A percentile compares a stretch with the other conserved stretches of the same genome.
phyloP scores from a whole-genome alignment of 1,284 basidiomycete species.

The Ganoderma multipileum region DNA sequence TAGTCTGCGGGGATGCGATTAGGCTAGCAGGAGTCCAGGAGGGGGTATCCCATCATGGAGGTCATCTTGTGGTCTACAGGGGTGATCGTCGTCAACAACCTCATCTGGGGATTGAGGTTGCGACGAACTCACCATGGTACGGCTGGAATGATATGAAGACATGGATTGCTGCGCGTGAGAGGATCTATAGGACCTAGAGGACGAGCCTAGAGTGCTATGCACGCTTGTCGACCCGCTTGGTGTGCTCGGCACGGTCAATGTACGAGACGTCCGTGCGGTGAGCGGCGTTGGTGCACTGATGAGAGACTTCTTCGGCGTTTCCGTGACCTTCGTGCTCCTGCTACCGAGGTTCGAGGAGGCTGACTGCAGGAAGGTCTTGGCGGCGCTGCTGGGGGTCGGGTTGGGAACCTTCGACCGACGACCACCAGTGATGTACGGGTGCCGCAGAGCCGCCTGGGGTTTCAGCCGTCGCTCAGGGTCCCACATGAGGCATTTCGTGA shows the following conservation, averaged over 20 bases:
- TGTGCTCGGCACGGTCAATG: constrained; percentile 62
- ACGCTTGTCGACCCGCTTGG: constrained; percentile 53
- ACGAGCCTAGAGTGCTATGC: constrained; percentile 43
- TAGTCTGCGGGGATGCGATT: constrained; percentile 32
- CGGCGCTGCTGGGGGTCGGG: constrained; percentile 49
- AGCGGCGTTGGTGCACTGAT: constrained; percentile 86
- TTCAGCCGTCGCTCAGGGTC: constrained; percentile 97
- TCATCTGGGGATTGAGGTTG: background rate
- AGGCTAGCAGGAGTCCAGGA: constrained; percentile 33
- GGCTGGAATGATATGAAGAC: constrained; percentile 50
- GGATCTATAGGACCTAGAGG: constrained; percentile 48
- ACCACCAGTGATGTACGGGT: constrained; percentile 84
- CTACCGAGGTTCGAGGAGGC: constrained; percentile 38
- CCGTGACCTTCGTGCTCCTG: constrained; percentile 59
- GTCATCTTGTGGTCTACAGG: constrained; percentile 39
- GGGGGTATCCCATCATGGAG: constrained; percentile 28
- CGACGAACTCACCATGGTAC: constrained; percentile 43
- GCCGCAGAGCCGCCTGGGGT: constrained; percentile 92
- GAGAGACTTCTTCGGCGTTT: constrained; percentile 86
- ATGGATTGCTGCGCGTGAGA: constrained; percentile 47
- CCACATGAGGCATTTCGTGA: constrained; percentile 96
- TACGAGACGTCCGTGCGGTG: constrained; percentile 72
- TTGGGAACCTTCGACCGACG: constrained; percentile 56
- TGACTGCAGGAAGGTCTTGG: constrained; percentile 61
- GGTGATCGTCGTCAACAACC: constrained; percentile 1